Base-by-base conservation (phyloP, 257 asterid genomes). In the Solanum arcanum region DNA sequence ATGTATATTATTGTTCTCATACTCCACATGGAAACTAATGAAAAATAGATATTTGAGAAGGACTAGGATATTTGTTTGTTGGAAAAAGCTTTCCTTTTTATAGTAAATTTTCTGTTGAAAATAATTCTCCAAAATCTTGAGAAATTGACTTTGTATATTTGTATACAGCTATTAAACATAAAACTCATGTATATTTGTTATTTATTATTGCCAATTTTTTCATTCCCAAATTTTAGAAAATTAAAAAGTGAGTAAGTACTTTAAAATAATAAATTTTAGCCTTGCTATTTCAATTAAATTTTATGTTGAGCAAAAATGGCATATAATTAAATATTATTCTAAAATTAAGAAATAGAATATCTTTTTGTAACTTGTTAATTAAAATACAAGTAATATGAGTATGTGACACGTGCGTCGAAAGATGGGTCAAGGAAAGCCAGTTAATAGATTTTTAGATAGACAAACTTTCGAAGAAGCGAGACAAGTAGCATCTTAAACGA, bases 371-470 rank as follows among this genome's bases (percentile, higher is more conserved):
- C 0, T 0, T 62, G 70, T n/a, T 62, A 62, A 62, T n/a, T 64
- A 11, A 64, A 64, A 62, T 1, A 23, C 1, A 4, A 62, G 31
- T 2, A n/a, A 0, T 62, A 11, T n/a, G 31, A 62, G 2, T 11
- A n/a, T 12, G 73, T 12, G 73, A 66, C 9, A 0, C 8, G 5
- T 0, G 2, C 25, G 31, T 10, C 3, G 4, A 25, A 64, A 64
- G 18, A 2, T 1, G 31, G 16, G 2, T 2, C 3, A 9, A 0
- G 2, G 1, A n/a, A 18, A 25, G 72, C 4, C 1, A 12, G 72
- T 0, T 64, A 12, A 11, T 0, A 25, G 0, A n/a, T 12, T 64
- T 64, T 1, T 64, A 64, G 72, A 5, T 6, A 0, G 0, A 0
- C 0, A 64, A n/a, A 0, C 16, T n/a, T n/a, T 64, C 7, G 0